Conservation (phyloP, 768 basidiomycete species). For the Boletus coccyginus region DNA sequence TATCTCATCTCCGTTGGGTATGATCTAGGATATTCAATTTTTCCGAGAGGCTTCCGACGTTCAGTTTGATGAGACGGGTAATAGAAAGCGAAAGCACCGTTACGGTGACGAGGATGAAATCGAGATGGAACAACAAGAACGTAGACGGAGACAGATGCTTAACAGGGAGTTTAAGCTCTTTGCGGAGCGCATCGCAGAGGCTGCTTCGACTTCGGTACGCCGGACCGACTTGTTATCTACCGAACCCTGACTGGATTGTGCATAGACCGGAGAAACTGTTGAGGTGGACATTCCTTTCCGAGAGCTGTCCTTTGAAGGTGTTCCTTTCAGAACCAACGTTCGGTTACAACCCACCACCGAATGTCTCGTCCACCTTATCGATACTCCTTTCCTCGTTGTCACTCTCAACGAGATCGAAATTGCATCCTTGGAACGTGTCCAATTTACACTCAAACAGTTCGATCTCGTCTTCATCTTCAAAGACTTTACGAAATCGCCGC, state of each 20-base stretch:
- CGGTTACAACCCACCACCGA: slow-evolving; percentile 95
- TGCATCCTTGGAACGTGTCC: slow-evolving; percentile 94
- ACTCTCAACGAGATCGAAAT: slow-evolving; percentile 95
- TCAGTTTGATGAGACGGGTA: slow-evolving; percentile 99
- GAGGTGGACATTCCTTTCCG: slow-evolving; percentile 97
- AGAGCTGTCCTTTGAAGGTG: slow-evolving; percentile 95
- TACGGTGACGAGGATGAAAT: slow-evolving; percentile 99
- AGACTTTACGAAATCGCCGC: slow-evolving; percentile 87
- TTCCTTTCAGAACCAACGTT: slow-evolving; percentile 93
- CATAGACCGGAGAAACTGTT: slow-evolving; percentile 75
- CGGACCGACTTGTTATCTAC: neutral
- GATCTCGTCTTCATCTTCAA: slow-evolving; percentile 97
- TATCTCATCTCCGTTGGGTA: neutral
- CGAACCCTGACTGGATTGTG: neutral
- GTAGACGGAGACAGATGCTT: slow-evolving; percentile 80
- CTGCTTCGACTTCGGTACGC: slow-evolving; percentile 71
- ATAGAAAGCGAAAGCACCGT: slow-evolving; percentile 92
- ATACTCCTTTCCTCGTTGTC: slow-evolving; percentile 94
- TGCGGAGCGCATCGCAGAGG: slow-evolving; percentile 88
- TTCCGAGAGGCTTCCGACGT: slow-evolving; percentile 97
- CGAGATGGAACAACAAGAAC: slow-evolving; percentile 96
- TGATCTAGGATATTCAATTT: slow-evolving; percentile 88
- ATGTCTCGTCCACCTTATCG: slow-evolving; percentile 92
- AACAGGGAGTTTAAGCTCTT: slow-evolving; percentile 96
- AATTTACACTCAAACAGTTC: slow-evolving; percentile 94